These are phyloP conservation scores for Hippophae gyantsensis DNA, from an alignment of 306 rosid genomes.

Conservation along the genomic window DNA sequence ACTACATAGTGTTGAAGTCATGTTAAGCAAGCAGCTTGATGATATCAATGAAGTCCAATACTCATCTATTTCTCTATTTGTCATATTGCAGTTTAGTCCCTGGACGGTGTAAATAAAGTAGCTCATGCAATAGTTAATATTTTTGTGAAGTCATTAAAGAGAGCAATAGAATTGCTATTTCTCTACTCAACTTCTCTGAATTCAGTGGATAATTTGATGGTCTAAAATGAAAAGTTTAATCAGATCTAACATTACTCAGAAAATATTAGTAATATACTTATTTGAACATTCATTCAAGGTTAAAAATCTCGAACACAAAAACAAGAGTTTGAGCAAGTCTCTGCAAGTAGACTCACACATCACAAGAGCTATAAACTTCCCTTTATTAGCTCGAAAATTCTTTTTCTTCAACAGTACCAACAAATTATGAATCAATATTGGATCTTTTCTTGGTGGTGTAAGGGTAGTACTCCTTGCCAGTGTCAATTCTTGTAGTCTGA, in stretches of 20 bases:
- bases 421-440: constrained; percentile 28
- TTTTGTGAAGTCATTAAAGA: too few species aligned
- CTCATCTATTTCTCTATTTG: too few species aligned
- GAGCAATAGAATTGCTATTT: too few species aligned
- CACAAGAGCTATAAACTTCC: constrained; percentile 36
- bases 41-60: too few species aligned
- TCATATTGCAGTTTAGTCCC: too few species aligned
- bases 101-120: too few species aligned
- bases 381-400: constrained; percentile 22
- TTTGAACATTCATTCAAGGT: constrained; percentile 28
- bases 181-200: too few species aligned
- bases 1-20: too few species aligned
- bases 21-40: too few species aligned
- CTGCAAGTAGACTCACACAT: constrained; percentile 24
- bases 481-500: constrained; percentile 64
- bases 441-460: constrained; percentile 86
- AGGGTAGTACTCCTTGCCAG: constrained; percentile 80
- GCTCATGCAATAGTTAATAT: too few species aligned
- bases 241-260: background rate
- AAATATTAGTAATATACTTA: constrained; percentile 19
- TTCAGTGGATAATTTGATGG: too few species aligned
- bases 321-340: constrained; percentile 34
- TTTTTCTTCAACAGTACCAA: constrained; percentile 11
- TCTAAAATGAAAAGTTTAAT: too few species aligned
- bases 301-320: constrained; percentile 26